phyloP scores from a whole-genome alignment of 2,329 filamentous ascomycete genomes.

The Aspergillus persii region DNA sequence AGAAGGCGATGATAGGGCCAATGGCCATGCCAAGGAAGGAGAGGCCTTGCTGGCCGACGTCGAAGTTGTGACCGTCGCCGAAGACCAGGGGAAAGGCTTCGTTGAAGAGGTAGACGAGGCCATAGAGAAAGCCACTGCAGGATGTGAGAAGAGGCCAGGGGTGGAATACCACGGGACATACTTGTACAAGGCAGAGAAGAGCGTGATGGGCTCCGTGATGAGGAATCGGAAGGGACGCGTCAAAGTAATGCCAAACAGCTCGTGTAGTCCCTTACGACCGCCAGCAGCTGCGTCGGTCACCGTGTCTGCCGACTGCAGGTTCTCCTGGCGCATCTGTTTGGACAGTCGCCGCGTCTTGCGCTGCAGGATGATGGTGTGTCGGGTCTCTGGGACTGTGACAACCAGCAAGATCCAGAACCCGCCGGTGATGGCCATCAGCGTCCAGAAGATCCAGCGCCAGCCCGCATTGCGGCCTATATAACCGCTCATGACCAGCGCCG shows the following conservation, averaged over 20 bases:
- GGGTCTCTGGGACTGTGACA: slow-evolving; percentile 53
- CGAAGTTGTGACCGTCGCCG: slow-evolving; percentile 58
- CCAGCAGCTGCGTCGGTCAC: slow-evolving; percentile 37
- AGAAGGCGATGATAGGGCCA: slow-evolving; percentile 63
- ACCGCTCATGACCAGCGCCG: slow-evolving; percentile 15
- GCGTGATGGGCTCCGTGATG: slow-evolving; percentile 30
- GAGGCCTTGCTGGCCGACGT: slow-evolving; percentile 56
- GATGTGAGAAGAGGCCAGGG: not conserved
- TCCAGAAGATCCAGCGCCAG: slow-evolving; percentile 58
- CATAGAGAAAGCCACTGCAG: slow-evolving; percentile 63
- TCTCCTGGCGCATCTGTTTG: slow-evolving; percentile 41
- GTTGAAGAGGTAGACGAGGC: slow-evolving; percentile 74
- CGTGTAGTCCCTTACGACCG: slow-evolving; percentile 63
- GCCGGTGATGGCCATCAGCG: slow-evolving; percentile 56
- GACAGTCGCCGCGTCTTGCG: slow-evolving; percentile 54
- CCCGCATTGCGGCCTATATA: slow-evolving; percentile 25
- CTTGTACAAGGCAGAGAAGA: slow-evolving; percentile 29
- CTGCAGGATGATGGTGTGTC: slow-evolving; percentile 56
- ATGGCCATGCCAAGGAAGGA: slow-evolving; percentile 57
- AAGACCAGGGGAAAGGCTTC: slow-evolving; percentile 68
- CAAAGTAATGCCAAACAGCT: slow-evolving; percentile 67
- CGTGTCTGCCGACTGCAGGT: slow-evolving; percentile 61
- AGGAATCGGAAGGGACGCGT: slow-evolving; percentile 58
- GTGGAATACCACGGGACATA: not conserved
- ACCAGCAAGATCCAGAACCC: slow-evolving; percentile 50